A percentile compares a stretch with the other conserved stretches of the same genome.
Evolutionary conservation across 2,329 filamentous ascomycete species (phyloP).

Genomic region (Orbilia brochopaga): DNA sequence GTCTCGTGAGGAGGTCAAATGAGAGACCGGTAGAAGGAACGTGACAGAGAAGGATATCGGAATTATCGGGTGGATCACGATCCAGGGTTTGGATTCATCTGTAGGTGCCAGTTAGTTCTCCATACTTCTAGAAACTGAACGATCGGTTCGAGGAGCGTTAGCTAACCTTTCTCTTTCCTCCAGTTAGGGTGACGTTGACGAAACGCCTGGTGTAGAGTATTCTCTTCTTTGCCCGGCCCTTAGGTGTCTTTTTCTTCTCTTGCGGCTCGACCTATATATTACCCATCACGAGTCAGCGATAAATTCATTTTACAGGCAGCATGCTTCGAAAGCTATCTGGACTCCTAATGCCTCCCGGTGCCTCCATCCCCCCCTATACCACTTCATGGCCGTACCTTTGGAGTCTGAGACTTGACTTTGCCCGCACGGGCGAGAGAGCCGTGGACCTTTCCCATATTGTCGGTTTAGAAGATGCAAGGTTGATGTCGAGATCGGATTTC

Average conservation of each 20-base stretch:
- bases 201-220: conserved; percentile 91
- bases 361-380: background rate
- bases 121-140: conserved; percentile 10
- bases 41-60: conserved; percentile 11
- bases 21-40: conserved; percentile 12
- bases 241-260: conserved; percentile 96
- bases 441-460: conserved; percentile 89
- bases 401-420: conserved; percentile 97
- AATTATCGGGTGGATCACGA: conserved; percentile 29
- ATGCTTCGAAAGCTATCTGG: conserved; percentile 5
- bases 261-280: conserved; percentile 75
- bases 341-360: background rate
- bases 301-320: conserved; percentile 11
- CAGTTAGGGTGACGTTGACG: conserved; percentile 96
- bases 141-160: conserved; percentile 20
- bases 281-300: conserved; percentile 50
- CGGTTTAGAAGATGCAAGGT: conserved; percentile 9
- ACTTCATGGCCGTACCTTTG: conserved; percentile 70
- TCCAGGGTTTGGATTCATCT: conserved; percentile 89
- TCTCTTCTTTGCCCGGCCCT: conserved; percentile 97
- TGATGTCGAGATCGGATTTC: background rate
- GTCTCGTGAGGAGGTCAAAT: conserved; percentile 21
- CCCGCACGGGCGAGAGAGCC: conserved; percentile 92
- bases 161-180: conserved; percentile 95
- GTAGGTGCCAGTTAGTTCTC: conserved; percentile 43